Base-by-base conservation (phyloP, 495 filamentous ascomycete genomes). In the Aspergillus leporis region DNA sequence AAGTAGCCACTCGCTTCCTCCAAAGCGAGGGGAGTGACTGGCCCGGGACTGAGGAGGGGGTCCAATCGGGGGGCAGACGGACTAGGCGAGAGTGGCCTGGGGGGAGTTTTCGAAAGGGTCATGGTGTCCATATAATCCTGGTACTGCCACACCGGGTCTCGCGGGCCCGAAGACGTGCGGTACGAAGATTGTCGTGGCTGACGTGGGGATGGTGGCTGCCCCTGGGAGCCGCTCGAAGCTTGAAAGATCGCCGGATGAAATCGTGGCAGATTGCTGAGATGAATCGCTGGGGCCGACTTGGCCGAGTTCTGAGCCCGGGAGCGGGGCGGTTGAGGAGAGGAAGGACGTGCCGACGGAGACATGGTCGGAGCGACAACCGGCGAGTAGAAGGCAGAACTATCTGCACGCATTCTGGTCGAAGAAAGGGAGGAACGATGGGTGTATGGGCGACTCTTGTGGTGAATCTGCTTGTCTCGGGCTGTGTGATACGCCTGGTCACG, bases 21-120 rank as follows among this genome's bases (percentile, higher is more conserved):
- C 30, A 94, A 70, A 3, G 83, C 82, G 68, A 94, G 79, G 0
- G 90, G 90, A 2, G 90, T 93, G 40, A 93, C 88, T 0, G 89
- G 88, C 0, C 89, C 89, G 1, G 90, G 89, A 46, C 87, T 90
- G n/a, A 83, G 83, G 4, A 89, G 77, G 2, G 90, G 90, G 23
- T 77, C 76, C 34, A 94, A 67, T 18, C 84, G 75, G 8, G 90
- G 90, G 21, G 86, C 86, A 12, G 75, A 74, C n/a, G 36, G 88
- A 80, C 60, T 73, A 64, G 66, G 79, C 58, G 61, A 72, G 49
- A 60, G 53, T 51, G 53, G 72, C 60, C 54, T 65, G 51, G 63
- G 72, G 53, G 57, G 75, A 61, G 56, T 74, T 32, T 63, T 64
- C 0, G 62, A 50, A 7, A 66, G 50, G 4, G 53, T 53, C 18